phyloP scores from a whole-genome alignment of 306 rosid genomes.

The Cicer judaicum region DNA sequence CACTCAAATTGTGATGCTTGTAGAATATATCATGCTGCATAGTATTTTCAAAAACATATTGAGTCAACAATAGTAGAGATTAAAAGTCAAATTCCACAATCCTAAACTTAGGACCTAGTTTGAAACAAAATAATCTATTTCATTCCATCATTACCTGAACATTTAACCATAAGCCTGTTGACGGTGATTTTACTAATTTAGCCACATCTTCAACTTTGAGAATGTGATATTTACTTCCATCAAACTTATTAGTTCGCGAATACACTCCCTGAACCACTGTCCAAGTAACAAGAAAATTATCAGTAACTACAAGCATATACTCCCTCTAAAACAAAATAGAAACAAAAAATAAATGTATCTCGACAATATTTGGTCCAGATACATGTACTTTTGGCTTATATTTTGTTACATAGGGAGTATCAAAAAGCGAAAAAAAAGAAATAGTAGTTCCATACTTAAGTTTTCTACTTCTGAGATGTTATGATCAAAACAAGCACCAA shows the following conservation, averaged over 20 bases:
- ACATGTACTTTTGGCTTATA: no score
- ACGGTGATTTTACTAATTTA: constrained; percentile 46
- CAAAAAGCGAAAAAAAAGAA: constrained; percentile 2
- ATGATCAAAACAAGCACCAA: constrained; percentile 28
- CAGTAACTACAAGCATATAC: constrained; percentile 25
- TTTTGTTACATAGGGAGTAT: no score
- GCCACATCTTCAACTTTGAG: constrained; percentile 58
- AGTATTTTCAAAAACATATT: constrained; percentile 22
- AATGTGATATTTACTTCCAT: constrained; percentile 55
- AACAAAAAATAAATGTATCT: no score
- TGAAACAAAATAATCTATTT: constrained; percentile 11
- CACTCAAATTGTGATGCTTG: constrained; percentile 71
- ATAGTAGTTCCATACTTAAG: not conserved
- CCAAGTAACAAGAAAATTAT: constrained; percentile 43
- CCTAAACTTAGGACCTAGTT: not conserved
- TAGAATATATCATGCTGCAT: constrained; percentile 80
- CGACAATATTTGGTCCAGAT: no score
- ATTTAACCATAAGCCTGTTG: constrained; percentile 78
- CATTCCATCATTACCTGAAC: constrained; percentile 62
- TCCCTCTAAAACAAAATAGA: no score
- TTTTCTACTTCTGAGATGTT: constrained; percentile 12
- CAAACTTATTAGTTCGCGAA: constrained; percentile 63
- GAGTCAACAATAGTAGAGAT: constrained; percentile 21
- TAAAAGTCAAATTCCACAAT: constrained; percentile 28
- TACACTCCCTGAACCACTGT: constrained; percentile 76